Base-by-base conservation (phyloP, 1,139 yeast genomes). In the Diutina mesorugosa region DNA sequence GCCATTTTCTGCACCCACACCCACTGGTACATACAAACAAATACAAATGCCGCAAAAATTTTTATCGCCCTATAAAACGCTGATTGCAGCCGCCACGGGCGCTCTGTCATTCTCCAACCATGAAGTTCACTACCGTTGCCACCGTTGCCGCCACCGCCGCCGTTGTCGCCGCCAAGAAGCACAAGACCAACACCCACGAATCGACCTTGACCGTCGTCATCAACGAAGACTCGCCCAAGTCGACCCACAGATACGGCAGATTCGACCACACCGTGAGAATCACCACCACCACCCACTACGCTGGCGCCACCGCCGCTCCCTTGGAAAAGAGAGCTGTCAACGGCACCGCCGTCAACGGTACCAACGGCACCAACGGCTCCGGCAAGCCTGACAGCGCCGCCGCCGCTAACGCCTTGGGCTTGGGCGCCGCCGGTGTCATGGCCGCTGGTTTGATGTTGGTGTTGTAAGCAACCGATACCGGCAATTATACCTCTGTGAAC, bases 291-390 rank as follows among this genome's bases (percentile, higher is more conserved):
- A 50, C 53, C 26, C 18, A 29, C 29, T 50, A 32, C 45, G n/a
- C 28, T 16, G 53, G 53, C n/a, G 45, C 18, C 28, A 32, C 53
- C 45, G 47, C 47, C 10, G 53, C 41, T 18, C 18, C 35, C 8
- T 6, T 50, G 9, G 45, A 50, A 32, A 50, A 50, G 53, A 30
- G 53, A 32, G 45, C 21, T n/a, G 45, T n/a, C 6, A 28, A 48
- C 51, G 51, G 10, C 32, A 48, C 51, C 51, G 38, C n/a, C 16
- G 26, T 21, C 47, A 48, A 48, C 51, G 51, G 51, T 7, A 48
- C 53, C 53, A 50, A 50, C 53, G 66, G 63, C 55, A 55, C 72
- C 57, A 67, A 68, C 68, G 69, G 66, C 61, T 55, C 71, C 54
- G 52, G 47, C 35, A 61, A 60, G 55, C 58, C 66, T 58, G 59